Conservation (phyloP, 1,284 basidiomycete species). For the Irpex sp. region DNA sequence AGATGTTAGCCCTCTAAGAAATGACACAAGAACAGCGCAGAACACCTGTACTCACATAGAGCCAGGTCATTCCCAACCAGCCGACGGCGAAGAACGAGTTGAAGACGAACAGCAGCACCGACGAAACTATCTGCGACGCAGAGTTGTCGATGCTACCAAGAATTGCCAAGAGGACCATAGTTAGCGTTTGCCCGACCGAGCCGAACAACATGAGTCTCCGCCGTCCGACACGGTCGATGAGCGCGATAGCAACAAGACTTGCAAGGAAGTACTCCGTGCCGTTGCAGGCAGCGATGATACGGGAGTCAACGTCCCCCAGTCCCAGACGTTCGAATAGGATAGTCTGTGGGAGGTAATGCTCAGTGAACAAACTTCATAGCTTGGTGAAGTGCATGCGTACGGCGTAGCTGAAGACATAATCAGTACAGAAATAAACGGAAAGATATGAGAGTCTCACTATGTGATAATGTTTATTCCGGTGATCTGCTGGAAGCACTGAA, state of each 20-base stretch:
- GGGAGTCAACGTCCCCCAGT: constrained; percentile 52
- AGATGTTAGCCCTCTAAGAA: constrained; percentile 2
- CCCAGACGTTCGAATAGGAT: constrained; percentile 56
- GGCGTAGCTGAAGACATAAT: constrained; percentile 21
- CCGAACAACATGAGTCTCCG: constrained; percentile 66
- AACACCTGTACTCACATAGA: constrained; percentile 40
- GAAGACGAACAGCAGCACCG: constrained; percentile 61
- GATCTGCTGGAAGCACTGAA: constrained; percentile 70
- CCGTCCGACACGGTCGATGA: constrained; percentile 61
- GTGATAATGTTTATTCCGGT: constrained; percentile 63
- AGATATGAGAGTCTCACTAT: constrained; percentile 36
- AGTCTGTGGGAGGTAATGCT: constrained; percentile 31
- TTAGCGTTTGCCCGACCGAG: constrained; percentile 58
- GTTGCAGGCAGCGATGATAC: constrained; percentile 64
- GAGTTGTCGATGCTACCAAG: constrained; percentile 44
- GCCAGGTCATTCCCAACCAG: constrained; percentile 71
- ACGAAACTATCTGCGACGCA: constrained; percentile 46
- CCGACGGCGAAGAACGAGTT: constrained; percentile 70
- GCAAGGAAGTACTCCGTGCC: constrained; percentile 66
- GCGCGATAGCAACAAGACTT: constrained; percentile 48
- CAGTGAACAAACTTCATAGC: neutral
- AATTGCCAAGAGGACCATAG: constrained; percentile 54
- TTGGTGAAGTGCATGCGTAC: constrained; percentile 10
- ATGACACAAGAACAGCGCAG: neutral
- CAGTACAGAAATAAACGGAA: constrained; percentile 10